Evolutionary conservation across 371 early-diverging fungal genomes (phyloP), one percentile per base, ranked within the genome.

Genomic region (Syncephalastrum contaminatum): DNA sequence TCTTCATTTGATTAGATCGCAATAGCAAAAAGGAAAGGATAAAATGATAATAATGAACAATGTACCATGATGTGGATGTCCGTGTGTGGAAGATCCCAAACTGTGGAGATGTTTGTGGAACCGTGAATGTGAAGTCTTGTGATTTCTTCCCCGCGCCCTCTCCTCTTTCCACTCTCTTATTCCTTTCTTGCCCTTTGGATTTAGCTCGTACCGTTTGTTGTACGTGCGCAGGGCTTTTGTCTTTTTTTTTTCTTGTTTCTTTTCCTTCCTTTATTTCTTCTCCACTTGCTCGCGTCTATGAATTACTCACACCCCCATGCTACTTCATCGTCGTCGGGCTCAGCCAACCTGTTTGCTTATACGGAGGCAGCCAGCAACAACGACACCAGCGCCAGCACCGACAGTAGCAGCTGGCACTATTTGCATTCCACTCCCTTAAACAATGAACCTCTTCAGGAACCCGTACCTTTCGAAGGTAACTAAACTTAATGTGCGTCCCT

Each of bases 391-490:
- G 10, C 8, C 10, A 12, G 2, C 36, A 30, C 0, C 10, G 10
- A 8, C 36, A 30, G 36, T 30, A 30, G 12, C 36, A 30, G 36
- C 36, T 30, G 36, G 36, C 36, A 3, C 36, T 30, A 30, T 30
- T 30, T 30, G 36, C 36, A 30, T 10, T 30, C 36, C 36, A 30
- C 36, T 30, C 10, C 36, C 12, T 30, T 30, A 2, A 30, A 30
- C 12, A 30, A 44, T 54, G 64, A 64, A 46, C 75, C 73, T 18
- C 52, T 77, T 18, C 67, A 63, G 59, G 77, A 77, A 52, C 77
- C 77, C 27, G 77, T 73, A 20, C 68, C 77, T 24, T 77, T 74
- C 56, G 77, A 77, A 63, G 75, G 77, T 74, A 68, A 20, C 43
- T 15, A 19, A 27, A 19, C 40, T 36, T 2, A 6, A 30, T 30